Percentiles rank a stretch among this genome's conserved stretches.
Evolutionary conservation across 495 filamentous ascomycete species (phyloP).

Genomic region (Penicillium odoratum): DNA sequence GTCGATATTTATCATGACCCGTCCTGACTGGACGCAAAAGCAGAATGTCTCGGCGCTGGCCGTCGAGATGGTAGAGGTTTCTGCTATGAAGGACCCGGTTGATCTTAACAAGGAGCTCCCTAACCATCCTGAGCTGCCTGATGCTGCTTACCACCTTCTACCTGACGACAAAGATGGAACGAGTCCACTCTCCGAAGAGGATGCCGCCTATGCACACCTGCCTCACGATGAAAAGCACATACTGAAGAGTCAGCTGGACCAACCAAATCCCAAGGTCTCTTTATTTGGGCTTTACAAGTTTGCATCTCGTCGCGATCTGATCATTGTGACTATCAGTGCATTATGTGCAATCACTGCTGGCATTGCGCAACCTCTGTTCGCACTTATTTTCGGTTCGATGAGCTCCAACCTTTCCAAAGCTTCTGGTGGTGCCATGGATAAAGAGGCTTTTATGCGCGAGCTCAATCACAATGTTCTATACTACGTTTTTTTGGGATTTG

Average conservation of each 20-base stretch:
- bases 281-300: slow-evolving; percentile 75
- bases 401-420: slow-evolving; percentile 70
- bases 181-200: slow-evolving; percentile 18
- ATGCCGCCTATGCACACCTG: slow-evolving; percentile 39
- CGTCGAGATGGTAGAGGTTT: neutral
- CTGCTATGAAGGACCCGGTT: neutral
- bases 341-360: slow-evolving; percentile 76
- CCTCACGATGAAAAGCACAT: slow-evolving; percentile 61
- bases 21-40: neutral
- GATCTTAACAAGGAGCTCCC: neutral
- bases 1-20: neutral
- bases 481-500: slow-evolving; percentile 88
- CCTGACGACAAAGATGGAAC: neutral
- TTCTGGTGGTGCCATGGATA: slow-evolving; percentile 45
- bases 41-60: slow-evolving; percentile 1
- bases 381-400: slow-evolving; percentile 75
- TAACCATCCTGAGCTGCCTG: neutral
- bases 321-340: slow-evolving; percentile 66
- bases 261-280: slow-evolving; percentile 62
- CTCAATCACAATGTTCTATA: slow-evolving; percentile 73
- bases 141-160: neutral
- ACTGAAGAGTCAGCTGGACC: slow-evolving; percentile 68
- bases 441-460: slow-evolving; percentile 57
- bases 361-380: slow-evolving; percentile 84
- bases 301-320: slow-evolving; percentile 68